Conservation (phyloP, 1,284 basidiomycete genomes). For the Chondrostereum purpureum region DNA sequence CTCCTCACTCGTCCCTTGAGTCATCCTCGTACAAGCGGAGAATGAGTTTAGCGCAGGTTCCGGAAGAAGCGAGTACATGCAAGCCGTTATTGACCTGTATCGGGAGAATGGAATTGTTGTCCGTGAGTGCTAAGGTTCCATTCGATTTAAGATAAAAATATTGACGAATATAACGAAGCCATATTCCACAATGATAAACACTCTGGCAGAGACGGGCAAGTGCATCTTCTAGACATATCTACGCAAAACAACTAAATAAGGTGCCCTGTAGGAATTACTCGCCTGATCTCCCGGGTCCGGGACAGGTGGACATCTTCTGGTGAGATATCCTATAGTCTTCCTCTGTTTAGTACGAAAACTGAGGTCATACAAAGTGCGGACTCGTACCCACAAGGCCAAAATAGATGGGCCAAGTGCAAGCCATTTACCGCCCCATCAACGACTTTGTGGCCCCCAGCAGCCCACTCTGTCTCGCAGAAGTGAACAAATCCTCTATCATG, state of each 20-base stretch:
- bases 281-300: slow-evolving; percentile 35
- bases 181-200: slow-evolving; percentile 44
- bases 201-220: slow-evolving; percentile 29
- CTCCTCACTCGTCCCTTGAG: slow-evolving; percentile 17
- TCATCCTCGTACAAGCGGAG: slow-evolving; percentile 53
- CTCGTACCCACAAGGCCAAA: slow-evolving; percentile 41
- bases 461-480: slow-evolving; percentile 44
- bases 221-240: background rate
- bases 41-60: slow-evolving; percentile 47
- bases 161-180: slow-evolving; percentile 25
- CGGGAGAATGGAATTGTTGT: slow-evolving; percentile 40
- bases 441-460: slow-evolving; percentile 35
- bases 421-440: slow-evolving; percentile 40
- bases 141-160: background rate
- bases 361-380: slow-evolving; percentile 38
- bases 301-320: slow-evolving; percentile 45
- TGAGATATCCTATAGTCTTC: no score
- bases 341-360: no score
- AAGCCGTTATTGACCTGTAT: slow-evolving; percentile 41
- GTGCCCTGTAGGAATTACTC: slow-evolving; percentile 30
- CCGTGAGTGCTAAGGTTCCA: slow-evolving; percentile 27
- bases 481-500: slow-evolving; percentile 12
- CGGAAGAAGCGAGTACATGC: slow-evolving; percentile 38
- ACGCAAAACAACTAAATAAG: no score
- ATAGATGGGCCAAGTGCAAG: slow-evolving; percentile 41